These are phyloP conservation scores for Glebionis coronaria DNA, from an alignment of 129 eudicot genomes.

Conservation along the genomic window DNA sequence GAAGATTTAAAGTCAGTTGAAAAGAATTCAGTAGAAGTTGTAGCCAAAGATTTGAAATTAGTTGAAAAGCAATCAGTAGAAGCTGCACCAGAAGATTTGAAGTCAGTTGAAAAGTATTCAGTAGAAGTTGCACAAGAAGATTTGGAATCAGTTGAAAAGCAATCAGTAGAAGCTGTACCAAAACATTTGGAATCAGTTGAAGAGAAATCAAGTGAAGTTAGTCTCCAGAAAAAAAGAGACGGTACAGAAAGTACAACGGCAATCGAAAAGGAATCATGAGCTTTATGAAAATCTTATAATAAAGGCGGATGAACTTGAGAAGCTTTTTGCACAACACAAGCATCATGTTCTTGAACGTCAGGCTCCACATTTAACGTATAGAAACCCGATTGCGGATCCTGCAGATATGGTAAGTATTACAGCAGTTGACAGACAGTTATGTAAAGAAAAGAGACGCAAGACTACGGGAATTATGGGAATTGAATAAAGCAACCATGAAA, in stretches of 20 bases:
- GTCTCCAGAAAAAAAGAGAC: not conserved
- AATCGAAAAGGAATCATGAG: not conserved
- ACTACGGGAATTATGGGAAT: constrained; percentile 1
- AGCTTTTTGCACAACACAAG: not conserved
- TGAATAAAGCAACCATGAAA: constrained; percentile 2
- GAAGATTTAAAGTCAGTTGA: too few species aligned
- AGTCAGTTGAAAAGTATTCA: too few species aligned
- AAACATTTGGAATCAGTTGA: too few species aligned
- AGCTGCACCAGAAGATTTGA: too few species aligned
- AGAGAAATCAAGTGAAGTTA: too few species aligned
- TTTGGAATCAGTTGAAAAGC: too few species aligned
- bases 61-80: too few species aligned
- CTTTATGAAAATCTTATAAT: not conserved
- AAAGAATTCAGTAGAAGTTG: too few species aligned
- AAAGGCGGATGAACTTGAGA: not conserved
- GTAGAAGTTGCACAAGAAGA: too few species aligned
- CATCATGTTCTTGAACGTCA: not conserved
- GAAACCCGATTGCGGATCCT: not conserved
- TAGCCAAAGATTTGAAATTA: too few species aligned
- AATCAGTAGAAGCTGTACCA: too few species aligned
- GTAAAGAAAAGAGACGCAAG: not conserved
- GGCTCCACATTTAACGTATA: not conserved
- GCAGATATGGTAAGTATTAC: not conserved
- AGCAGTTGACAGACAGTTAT: not conserved
- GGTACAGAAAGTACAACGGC: not conserved